Base-by-base conservation (phyloP, 371 early-diverging fungal genomes). In the Mortierella sp. region DNA sequence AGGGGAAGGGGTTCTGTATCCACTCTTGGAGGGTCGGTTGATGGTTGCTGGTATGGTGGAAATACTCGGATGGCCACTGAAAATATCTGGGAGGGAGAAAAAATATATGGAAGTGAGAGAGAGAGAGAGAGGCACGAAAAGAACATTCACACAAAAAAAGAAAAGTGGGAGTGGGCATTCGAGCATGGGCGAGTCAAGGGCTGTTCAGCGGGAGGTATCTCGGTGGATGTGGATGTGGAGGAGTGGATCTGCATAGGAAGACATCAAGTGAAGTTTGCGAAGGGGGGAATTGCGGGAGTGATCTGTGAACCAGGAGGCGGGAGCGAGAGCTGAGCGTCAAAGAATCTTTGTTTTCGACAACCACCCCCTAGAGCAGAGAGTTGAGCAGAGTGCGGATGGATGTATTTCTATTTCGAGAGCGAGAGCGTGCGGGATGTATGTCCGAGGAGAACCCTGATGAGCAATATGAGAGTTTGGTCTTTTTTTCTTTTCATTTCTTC, bases 281-380 rank as follows among this genome's bases (percentile, higher is more conserved):
- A 59, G 59, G 59, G 28, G 28, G 59, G 31, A 28, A 59, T 14
- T 28, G 26, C 26, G 16, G 28, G 59, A 59, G 59, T 59, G 59
- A 28, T 59, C 59, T 59, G 59, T 59, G 59, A 28, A 31, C 31
- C 59, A 28, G 59, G 48, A 46, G 28, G 59, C 59, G 59, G 59
- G 59, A 59, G 57, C 57, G 57, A 55, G 57, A 55, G 59, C 59
- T 28, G 59, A 59, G 59, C 59, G 59, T 59, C 59, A 59, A 59
- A 59, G 31, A 31, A 28, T 59, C 59, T 59, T 59, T 55, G 57
- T 55, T 59, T 59, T 59, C 59, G 59, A 28, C 59, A 11, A 26
- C 28, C 16, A 14, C 31, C 59, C 59, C 59, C 59, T n/a, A 59
- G 59, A 14, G 31, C 59, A 59, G 59, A 55, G 57, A 28, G 57